Base-by-base conservation (phyloP, 106 monocot genomes). In the Allium fistulosum region DNA sequence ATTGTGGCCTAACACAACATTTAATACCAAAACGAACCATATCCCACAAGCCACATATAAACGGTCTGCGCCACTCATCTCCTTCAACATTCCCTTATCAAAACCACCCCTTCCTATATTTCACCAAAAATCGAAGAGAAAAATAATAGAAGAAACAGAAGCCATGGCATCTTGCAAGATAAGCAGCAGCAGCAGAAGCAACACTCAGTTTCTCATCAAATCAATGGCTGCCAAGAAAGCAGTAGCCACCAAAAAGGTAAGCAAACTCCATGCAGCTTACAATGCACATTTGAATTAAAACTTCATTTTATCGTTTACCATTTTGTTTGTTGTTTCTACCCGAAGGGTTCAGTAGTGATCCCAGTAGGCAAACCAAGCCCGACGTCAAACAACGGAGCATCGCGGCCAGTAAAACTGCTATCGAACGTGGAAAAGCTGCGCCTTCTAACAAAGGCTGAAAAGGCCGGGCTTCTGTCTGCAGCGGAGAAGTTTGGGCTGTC, bases 391-490 rank as follows among this genome's bases (percentile, higher is more conserved):
- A 84, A n/a, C 51, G 72, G 46, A 51, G 65, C 60, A 8, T 71
- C 58, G 7, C 6, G 69, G 0, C 85, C 96, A 0, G 78, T 97
- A 11, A 97, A 92, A 72, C 97, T 97, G 51, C 17, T 97, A 48
- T 83, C 97, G 12, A 97, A 97, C 27, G 92, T 97, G 6, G 97
- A 97, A 80, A 92, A 92, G 70, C 86, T 97, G 6, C 78, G 87
- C 74, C 92, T 97, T 14, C 84, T 97, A 8, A 86, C 80, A 46
- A 97, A 97, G 66, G 97, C 97, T 17, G 97, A 97, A 84, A 92
- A 89, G 58, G 92, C 96, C 8, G 97, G 97, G 17, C 74, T 97
- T 1, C 92, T 97, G 2, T 92, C 97, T 0, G 78, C 86, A 11
- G 97, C 92, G 1, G 92, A 97, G 80, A 82, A 73, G 46, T 63